A percentile compares a stretch with the other conserved stretches of the same genome.
Evolutionary conservation across 768 basidiomycete species (phyloP).

Genomic region (Leucocoprinus sp.): DNA sequence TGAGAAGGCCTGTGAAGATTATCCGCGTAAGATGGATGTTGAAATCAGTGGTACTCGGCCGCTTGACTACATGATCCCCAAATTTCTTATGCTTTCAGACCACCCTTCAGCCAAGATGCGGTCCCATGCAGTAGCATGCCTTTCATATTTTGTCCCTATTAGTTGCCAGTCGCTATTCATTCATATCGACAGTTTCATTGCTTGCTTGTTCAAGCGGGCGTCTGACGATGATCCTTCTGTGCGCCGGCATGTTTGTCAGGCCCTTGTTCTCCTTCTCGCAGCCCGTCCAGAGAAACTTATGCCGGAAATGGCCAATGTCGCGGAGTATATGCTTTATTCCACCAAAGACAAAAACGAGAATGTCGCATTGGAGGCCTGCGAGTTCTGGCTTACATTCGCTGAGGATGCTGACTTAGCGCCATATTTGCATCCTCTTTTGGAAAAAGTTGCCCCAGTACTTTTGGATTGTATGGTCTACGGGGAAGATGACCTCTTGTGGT

Average conservation of each 20-base stretch:
- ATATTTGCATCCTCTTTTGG: constrained; percentile 78
- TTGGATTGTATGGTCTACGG: constrained; percentile 97
- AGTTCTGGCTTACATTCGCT: constrained; percentile 99
- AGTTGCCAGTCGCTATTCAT: constrained; percentile 79
- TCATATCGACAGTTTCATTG: constrained; percentile 91
- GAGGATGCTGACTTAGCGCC: constrained; percentile 85
- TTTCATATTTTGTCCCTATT: constrained; percentile 89
- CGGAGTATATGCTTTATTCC: constrained; percentile 98
- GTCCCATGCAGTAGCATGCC: constrained; percentile 85
- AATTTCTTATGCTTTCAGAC: constrained; percentile 83
- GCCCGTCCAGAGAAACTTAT: constrained; percentile 93
- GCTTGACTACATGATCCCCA: constrained; percentile 93
- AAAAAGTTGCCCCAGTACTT: constrained; percentile 91
- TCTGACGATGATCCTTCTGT: constrained; percentile 92
- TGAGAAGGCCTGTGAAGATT: constrained; percentile 95
- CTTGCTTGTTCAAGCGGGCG: constrained; percentile 89
- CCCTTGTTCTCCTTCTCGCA: constrained; percentile 86
- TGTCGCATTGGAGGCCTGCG: constrained; percentile 95
- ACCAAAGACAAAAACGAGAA: constrained; percentile 97
- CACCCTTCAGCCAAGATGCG: constrained; percentile 87
- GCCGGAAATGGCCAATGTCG: constrained; percentile 92
- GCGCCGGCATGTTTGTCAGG: constrained; percentile 92
- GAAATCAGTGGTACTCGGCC: constrained; percentile 90
- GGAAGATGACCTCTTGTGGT: constrained; percentile 91
- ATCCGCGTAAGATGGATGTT: constrained; percentile 90